Base-by-base conservation (phyloP, 768 basidiomycete species). In the Erythrobasidium yunnanense region DNA sequence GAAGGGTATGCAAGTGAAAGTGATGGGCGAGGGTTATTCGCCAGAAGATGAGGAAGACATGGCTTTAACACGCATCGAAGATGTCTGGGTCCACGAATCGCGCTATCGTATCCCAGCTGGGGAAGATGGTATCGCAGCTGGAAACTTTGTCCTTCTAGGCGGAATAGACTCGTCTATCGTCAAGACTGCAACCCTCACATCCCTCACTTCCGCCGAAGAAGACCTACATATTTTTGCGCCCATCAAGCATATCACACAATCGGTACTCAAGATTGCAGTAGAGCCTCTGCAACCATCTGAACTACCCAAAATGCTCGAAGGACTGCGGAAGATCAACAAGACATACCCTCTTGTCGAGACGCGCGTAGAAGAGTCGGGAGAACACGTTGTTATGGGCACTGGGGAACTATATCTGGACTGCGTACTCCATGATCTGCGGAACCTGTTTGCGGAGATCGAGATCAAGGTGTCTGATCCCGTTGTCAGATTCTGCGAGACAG, bases 391-490 rank as follows among this genome's bases (percentile, higher is more conserved):
- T 68, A 84, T 97, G 69, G 95, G 95, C 56, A 96, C 95, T 1
- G 95, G 95, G 54, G 95, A 99, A 74, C 79, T 99, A 55, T 97
- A 93, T 77, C 80, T 99, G 72, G 95, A 99, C 75, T 93, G 87
- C 69, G 87, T 93, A 49, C 85, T 99, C 85, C 93, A 99, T 73
- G 95, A 99, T 77, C 78, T 99, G 55, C 81, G 95, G 68, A 83
- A 82, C 68, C 74, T 97, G 67, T 99, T 93, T 78, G 85, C 91
- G 30, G 95, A 99, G 79, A 95, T 97, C 71, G 95, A 99, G 81
- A 96, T 99, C 81, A 99, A 99, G 80, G 91, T 97, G 15, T 97
- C 93, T 23, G 95, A 99, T 79, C 95, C 95, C 1, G 91, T 97
- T 38, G 93, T 91, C 17, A 90, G 90, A 74, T 99, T 99, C 79